A percentile compares a stretch with the other conserved stretches of the same genome.
These are phyloP conservation scores for Lichtheimia hyalospora DNA, from an alignment of 371 early-diverging fungal species.

Conservation along the genomic window DNA sequence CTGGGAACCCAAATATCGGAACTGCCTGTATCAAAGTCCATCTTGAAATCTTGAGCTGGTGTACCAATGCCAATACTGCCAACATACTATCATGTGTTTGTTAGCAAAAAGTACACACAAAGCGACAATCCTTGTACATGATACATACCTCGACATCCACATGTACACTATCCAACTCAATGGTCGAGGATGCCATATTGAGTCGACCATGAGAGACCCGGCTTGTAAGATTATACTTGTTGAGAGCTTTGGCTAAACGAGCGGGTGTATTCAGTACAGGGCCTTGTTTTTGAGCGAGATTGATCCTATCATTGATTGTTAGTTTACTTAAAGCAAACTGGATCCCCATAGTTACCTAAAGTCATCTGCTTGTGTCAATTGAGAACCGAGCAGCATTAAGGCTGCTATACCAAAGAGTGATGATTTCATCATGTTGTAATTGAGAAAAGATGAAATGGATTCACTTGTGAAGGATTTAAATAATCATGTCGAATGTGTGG, in stretches of 20 bases:
- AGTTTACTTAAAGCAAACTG: too few species aligned
- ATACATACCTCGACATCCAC: constrained; percentile 40
- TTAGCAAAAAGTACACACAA: background rate
- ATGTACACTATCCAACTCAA: constrained; percentile 30
- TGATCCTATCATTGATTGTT: constrained; percentile 14
- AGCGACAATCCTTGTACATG: background rate
- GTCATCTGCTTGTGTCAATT: background rate
- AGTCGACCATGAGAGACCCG: constrained; percentile 10
- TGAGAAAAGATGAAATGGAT: too few species aligned
- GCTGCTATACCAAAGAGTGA: background rate
- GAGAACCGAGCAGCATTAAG: background rate
- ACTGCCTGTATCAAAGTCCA: constrained; percentile 62
- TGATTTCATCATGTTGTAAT: background rate
- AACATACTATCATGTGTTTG: constrained; percentile 32
- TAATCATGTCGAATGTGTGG: too few species aligned
- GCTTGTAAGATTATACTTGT: constrained; percentile 33
- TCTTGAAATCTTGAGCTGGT: constrained; percentile 50
- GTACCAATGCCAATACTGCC: constrained; percentile 55
- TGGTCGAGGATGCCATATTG: constrained; percentile 16
- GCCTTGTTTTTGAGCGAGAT: constrained; percentile 20
- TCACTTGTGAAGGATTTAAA: too few species aligned
- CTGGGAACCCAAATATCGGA: constrained; percentile 56
- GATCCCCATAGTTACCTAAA: background rate
- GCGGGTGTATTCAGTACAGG: constrained; percentile 28
- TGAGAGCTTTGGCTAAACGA: constrained; percentile 22